phyloP scores from a whole-genome alignment of 345 rosid genomes.

The Stellera chamaejasme region DNA sequence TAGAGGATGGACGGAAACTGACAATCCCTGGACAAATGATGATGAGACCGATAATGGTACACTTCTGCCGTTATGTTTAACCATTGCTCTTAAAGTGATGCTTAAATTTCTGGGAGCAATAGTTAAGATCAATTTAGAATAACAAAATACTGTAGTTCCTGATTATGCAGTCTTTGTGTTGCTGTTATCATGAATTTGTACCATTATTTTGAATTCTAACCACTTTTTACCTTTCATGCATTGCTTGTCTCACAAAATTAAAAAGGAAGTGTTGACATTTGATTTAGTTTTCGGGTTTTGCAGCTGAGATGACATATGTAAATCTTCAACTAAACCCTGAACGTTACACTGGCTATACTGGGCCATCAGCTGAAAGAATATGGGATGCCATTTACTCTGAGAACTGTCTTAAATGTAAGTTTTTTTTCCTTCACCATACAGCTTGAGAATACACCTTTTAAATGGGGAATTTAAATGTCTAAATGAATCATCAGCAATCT shows the following conservation, averaged over 20 bases:
- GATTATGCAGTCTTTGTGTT: no score
- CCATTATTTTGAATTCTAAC: no score
- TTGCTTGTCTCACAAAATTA: no score
- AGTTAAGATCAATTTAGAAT: no score
- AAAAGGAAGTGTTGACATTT: no score
- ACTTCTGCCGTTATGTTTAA: conserved; percentile 4
- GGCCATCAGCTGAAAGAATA: conserved; percentile 91
- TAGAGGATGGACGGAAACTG: conserved; percentile 81
- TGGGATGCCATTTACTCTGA: conserved; percentile 94
- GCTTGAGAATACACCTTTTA: background rate
- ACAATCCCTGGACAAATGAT: conserved; percentile 95
- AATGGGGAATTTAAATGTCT: no score
- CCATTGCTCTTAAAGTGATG: conserved; percentile 3
- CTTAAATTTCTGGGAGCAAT: no score
- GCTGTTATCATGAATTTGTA: no score
- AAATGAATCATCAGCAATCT: background rate
- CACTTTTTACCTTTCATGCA: no score
- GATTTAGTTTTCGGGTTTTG: conserved; percentile 8
- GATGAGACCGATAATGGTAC: conserved; percentile 91
- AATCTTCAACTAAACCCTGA: conserved; percentile 88
- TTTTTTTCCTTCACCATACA: background rate
- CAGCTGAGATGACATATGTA: conserved; percentile 91
- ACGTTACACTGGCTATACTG: conserved; percentile 79
- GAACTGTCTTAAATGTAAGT: conserved; percentile 84
- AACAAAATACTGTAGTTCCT: background rate